A percentile compares a stretch with the other conserved stretches of the same genome.
phyloP scores from a whole-genome alignment of 495 filamentous ascomycete species.

The Immersiella caudata region DNA sequence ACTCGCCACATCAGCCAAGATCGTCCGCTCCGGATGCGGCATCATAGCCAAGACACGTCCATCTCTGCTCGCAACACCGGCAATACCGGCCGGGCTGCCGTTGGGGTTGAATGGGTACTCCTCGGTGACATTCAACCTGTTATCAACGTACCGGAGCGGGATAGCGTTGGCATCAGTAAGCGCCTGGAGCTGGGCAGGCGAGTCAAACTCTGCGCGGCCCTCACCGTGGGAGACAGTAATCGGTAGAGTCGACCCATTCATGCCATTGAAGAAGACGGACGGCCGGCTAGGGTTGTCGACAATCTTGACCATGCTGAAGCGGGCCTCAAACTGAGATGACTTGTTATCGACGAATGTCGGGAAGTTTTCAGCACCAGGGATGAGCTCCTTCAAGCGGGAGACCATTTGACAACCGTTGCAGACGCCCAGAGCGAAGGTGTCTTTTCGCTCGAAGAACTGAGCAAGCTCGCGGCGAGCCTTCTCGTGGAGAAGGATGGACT shows the following conservation, averaged over 20 bases:
- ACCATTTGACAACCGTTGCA: conserved; percentile 99
- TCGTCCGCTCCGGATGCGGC: conserved; percentile 95
- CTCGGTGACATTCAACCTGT: conserved; percentile 71
- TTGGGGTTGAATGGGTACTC: conserved; percentile 93
- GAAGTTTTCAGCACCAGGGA: conserved; percentile 85
- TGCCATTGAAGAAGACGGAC: conserved; percentile 91
- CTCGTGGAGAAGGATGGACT: conserved; percentile 82
- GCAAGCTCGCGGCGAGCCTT: conserved; percentile 76
- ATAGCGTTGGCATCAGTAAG: conserved; percentile 66
- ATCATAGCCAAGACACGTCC: conserved; percentile 91
- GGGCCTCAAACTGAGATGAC: conserved; percentile 90
- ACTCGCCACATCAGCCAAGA: conserved; percentile 78
- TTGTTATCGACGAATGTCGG: conserved; percentile 84
- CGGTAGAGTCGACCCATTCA: conserved; percentile 80
- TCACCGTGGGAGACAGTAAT: conserved; percentile 93
- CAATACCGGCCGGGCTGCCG: conserved; percentile 84
- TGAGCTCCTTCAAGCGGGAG: conserved; percentile 76
- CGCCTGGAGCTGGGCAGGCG: conserved; percentile 53
- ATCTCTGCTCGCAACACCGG: conserved; percentile 76
- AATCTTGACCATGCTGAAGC: conserved; percentile 86
- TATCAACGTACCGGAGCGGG: conserved; percentile 82
- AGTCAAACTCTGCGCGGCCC: conserved; percentile 77
- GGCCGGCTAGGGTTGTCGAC: conserved; percentile 60
- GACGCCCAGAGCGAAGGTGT: conserved; percentile 92
- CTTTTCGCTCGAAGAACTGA: conserved; percentile 81